Evolutionary conservation across 768 basidiomycete species (phyloP).

Genomic region (Leccinum ochraceum): DNA sequence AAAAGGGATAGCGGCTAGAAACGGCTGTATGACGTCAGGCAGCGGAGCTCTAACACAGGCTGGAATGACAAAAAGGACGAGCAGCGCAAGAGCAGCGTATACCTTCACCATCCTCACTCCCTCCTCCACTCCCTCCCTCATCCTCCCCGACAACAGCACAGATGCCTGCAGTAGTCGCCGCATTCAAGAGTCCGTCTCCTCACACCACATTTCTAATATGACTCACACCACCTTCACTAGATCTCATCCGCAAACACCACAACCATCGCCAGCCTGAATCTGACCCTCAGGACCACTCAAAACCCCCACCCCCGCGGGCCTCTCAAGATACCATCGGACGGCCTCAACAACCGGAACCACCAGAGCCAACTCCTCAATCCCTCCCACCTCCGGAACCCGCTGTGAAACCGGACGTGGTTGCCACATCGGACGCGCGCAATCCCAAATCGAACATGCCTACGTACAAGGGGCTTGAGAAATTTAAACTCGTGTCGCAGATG

Average conservation of each 20-base stretch:
- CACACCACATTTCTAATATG: constrained; percentile 9
- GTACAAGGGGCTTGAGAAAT: constrained; percentile 84
- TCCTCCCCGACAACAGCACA: constrained; percentile 13
- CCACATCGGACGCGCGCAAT: constrained; percentile 75
- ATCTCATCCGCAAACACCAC: constrained; percentile 78
- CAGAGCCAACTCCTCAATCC: constrained; percentile 39
- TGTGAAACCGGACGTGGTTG: constrained; percentile 35
- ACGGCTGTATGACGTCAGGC: constrained; percentile 32
- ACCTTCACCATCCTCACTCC: constrained; percentile 7
- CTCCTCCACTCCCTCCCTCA: background rate
- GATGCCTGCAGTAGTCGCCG: constrained; percentile 81
- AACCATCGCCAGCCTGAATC: constrained; percentile 49
- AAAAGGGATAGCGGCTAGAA: constrained; percentile 13
- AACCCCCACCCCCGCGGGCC: constrained; percentile 17
- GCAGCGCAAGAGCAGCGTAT: constrained; percentile 14
- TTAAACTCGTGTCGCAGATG: constrained; percentile 80
- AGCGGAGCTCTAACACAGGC: constrained; percentile 34
- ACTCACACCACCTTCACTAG: constrained; percentile 39
- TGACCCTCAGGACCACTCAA: constrained; percentile 30
- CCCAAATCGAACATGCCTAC: constrained; percentile 77
- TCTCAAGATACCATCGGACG: constrained; percentile 32
- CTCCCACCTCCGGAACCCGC: constrained; percentile 22
- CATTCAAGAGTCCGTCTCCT: constrained; percentile 74
- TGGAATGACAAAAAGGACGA: constrained; percentile 34
- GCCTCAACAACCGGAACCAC: constrained; percentile 40